Base-by-base conservation (phyloP, 1,284 basidiomycete species). In the Singerocomus inundabilis region DNA sequence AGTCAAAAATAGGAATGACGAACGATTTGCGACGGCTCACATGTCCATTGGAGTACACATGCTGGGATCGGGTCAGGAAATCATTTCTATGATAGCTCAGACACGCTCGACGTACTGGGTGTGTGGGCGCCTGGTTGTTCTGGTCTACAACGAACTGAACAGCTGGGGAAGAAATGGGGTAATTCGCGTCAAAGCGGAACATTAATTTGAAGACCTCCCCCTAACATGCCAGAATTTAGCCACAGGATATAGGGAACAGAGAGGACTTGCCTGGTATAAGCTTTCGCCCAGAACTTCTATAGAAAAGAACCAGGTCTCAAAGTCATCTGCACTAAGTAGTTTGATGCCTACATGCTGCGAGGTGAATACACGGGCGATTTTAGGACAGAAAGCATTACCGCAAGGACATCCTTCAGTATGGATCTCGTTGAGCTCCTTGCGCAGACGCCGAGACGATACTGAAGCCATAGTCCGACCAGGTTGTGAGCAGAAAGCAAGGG, bases 31-130 rank as follows among this genome's bases (percentile, higher is more conserved):
- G 12, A 54, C 32, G 45, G 71, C 83, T 57, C 69, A 89, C 88
- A 74, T 91, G 88, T 41, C 88, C 88, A 63, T 91, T 91, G 9
- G 87, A 89, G 64, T 91, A 91, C 41, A 91, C 85, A 61, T 91
- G 88, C 87, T 88, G 56, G 37, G 47, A 49, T 46, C 41, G 32
- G 52, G 43, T 58, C 45, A 63, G 57, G 21, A 33, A 24, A 41
- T 44, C 45, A 50, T 49, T 33, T 13, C 28, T 51, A 35, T 33
- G 26, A 32, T 24, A 12, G 18, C 32, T 39, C 9, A 4, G 18
- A 35, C 21, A 29, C 30, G 36, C 37, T 12, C 33, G 35, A 76
- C 84, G 51, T 63, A 89, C 87, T 11, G 88, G 88, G 64, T 91
- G 89, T 31, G 86, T 64, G 13, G 89, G 88, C 16, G 86, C 77